phyloP scores from a whole-genome alignment of 805 yeast species.

The Zygoascus tannicola region DNA sequence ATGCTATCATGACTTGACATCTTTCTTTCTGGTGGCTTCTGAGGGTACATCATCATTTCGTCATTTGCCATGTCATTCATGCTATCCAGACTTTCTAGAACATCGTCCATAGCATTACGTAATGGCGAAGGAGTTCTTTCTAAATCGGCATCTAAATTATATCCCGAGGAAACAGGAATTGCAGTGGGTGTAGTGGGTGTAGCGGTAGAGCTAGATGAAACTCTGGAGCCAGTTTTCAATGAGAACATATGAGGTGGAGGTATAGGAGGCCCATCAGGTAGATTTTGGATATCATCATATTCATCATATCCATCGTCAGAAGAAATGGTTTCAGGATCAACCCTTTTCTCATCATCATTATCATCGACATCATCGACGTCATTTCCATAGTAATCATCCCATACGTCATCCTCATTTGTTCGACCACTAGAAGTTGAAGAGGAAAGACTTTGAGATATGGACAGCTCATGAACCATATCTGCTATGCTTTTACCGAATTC shows the following conservation, averaged over 20 bases:
- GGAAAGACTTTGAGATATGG: neutral
- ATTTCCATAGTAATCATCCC: neutral
- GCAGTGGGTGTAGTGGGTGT: constrained; percentile 1
- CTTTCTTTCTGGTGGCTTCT: neutral
- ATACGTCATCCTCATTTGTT: neutral
- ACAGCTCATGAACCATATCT: constrained; percentile 1
- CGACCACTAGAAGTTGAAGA: neutral
- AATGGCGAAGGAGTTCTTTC: constrained; percentile 26
- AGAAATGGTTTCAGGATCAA: neutral
- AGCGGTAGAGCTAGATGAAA: neutral
- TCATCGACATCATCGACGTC: neutral
- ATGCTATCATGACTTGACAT: constrained; percentile 3
- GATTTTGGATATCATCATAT: constrained; percentile 4
- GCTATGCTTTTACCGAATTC: neutral
- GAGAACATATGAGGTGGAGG: constrained; percentile 30
- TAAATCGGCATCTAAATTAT: constrained; percentile 7
- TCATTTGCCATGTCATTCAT: constrained; percentile 16
- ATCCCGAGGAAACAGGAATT: too few species aligned
- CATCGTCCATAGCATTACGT: constrained; percentile 28
- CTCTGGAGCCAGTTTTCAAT: neutral
- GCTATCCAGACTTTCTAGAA: constrained; percentile 23
- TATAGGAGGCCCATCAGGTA: constrained; percentile 23
- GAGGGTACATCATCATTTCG: constrained; percentile 5
- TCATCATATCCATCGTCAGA: constrained; percentile 2
- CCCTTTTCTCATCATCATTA: neutral